phyloP scores from a whole-genome alignment of 2,329 filamentous ascomycete genomes.

The Madurella fahalii region DNA sequence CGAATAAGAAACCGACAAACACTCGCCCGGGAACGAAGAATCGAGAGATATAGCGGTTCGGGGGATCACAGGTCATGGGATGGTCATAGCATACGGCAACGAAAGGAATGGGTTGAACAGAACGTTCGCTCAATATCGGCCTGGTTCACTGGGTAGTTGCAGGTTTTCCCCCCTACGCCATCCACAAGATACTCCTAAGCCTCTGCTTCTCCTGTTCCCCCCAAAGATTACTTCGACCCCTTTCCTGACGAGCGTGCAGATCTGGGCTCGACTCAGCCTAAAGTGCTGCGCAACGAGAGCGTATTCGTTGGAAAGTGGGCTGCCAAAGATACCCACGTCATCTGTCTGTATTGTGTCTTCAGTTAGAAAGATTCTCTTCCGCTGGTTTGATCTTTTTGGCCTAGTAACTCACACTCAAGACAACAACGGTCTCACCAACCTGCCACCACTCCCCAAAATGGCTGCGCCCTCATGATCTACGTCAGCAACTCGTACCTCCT shows the following conservation, averaged over 20 bases:
- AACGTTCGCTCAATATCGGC: no score
- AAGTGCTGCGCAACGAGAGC: constrained; percentile 69
- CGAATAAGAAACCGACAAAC: no score
- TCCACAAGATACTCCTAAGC: constrained; percentile 36
- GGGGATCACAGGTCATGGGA: no score
- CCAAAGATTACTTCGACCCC: constrained; percentile 65
- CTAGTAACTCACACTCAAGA: constrained; percentile 57
- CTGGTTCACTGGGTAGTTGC: no score
- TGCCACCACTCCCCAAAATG: constrained; percentile 73
- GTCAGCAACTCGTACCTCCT: no score
- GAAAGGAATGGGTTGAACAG: no score
- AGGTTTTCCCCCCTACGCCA: neutral
- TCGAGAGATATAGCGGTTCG: no score
- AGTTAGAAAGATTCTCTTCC: neutral
- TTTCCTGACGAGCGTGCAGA: constrained; percentile 54
- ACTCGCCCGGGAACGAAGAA: no score
- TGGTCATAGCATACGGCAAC: no score
- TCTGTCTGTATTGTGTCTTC: constrained; percentile 57
- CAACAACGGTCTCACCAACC: constrained; percentile 55
- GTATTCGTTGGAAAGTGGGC: constrained; percentile 73
- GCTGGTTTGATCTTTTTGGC: neutral
- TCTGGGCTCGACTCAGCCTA: constrained; percentile 42
- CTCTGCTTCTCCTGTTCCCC: constrained; percentile 57
- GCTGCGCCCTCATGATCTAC: constrained; percentile 13
- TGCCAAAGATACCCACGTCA: constrained; percentile 78